Evolutionary conservation across 2,329 filamentous ascomycete genomes (phyloP), one percentile per base, ranked within the genome.

Genomic region (Colletotrichum limetticola): DNA sequence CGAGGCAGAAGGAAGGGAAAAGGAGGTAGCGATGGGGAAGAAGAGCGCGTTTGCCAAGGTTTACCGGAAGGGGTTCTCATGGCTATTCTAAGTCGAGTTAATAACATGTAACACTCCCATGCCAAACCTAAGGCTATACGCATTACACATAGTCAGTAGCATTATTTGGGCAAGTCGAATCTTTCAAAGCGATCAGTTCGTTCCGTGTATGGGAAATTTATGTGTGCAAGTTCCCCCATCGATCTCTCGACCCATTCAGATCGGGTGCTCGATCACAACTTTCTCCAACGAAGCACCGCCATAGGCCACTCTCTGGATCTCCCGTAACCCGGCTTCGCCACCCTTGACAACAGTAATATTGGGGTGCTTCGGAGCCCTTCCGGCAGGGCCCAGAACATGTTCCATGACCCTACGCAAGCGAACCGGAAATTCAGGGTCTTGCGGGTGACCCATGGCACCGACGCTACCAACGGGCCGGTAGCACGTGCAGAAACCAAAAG

Each of bases 261-360:
- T 62, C 12, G 64, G 64, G 24, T 71, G 68, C 28, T 70, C 68
- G 6, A 60, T 55, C 4, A 70, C 55, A 8, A 70, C 19, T 24
- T 70, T 70, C 28, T 70, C 59, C 4, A 70, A 11, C 19, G 61
- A 70, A 22, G 55, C 67, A 16, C 28, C 67, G 0, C 67, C 55
- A 1, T 42, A n/a, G 5, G 67, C 61, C 24, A 70, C 61, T 8
- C 53, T 58, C n/a, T 42, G 53, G 6, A 66, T 70, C 22, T 58
- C 55, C 22, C 19, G 26, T 7, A 66, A 59, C 11, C 67, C 67
- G n/a, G 16, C 30, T 42, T 70, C 61, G 5, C 53, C 67, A 9
- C 67, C 61, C 22, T 59, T 55, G 5, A 59, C 67, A 2, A 57
- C 30, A 12, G 63, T 32, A 14, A 70, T 12, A 19, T 55, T 70